These are phyloP conservation scores for Fusarium drepaniforme DNA, from an alignment of 2,329 filamentous ascomycete genomes.

Conservation along the genomic window DNA sequence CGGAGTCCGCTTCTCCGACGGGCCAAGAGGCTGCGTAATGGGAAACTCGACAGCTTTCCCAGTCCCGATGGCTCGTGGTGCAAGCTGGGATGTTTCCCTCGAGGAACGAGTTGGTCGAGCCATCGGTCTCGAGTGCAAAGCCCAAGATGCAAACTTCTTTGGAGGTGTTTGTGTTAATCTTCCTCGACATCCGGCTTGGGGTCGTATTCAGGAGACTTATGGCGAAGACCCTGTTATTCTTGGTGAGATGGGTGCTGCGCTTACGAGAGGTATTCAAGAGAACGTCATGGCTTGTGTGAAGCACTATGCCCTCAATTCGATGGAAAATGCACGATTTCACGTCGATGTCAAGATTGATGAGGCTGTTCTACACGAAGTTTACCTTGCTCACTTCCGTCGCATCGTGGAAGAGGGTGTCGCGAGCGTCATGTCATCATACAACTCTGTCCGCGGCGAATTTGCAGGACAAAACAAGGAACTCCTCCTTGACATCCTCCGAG, in stretches of 20 bases:
- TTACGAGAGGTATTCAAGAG: slow-evolving; percentile 30
- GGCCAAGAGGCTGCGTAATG: slow-evolving; percentile 30
- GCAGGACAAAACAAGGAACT: slow-evolving; percentile 35
- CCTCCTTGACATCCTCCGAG: slow-evolving; percentile 26
- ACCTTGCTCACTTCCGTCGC: slow-evolving; percentile 33
- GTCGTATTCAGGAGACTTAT: slow-evolving; percentile 41
- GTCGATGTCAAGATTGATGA: slow-evolving; percentile 34
- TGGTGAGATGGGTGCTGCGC: slow-evolving; percentile 33
- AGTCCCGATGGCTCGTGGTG: slow-evolving; percentile 36
- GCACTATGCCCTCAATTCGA: slow-evolving; percentile 40
- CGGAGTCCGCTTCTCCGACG: slow-evolving; percentile 29
- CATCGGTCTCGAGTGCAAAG: slow-evolving; percentile 34
- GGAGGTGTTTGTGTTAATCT: slow-evolving; percentile 39
- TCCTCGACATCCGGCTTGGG: slow-evolving; percentile 41
- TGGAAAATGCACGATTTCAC: slow-evolving; percentile 39
- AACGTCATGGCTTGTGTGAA: slow-evolving; percentile 41
- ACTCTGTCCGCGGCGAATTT: slow-evolving; percentile 35
- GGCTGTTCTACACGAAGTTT: slow-evolving; percentile 34
- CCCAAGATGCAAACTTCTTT: slow-evolving; percentile 37
- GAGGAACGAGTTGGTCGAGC: slow-evolving; percentile 34
- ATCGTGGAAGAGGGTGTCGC: slow-evolving; percentile 31
- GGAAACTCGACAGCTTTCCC: slow-evolving; percentile 34
- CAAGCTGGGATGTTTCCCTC: slow-evolving; percentile 33
- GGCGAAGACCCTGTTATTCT: slow-evolving; percentile 37
- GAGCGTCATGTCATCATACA: slow-evolving; percentile 36